A percentile compares a stretch with the other conserved stretches of the same genome.
phyloP scores from a whole-genome alignment of 2,329 filamentous ascomycete species.

The Bipolaris gigantea region DNA sequence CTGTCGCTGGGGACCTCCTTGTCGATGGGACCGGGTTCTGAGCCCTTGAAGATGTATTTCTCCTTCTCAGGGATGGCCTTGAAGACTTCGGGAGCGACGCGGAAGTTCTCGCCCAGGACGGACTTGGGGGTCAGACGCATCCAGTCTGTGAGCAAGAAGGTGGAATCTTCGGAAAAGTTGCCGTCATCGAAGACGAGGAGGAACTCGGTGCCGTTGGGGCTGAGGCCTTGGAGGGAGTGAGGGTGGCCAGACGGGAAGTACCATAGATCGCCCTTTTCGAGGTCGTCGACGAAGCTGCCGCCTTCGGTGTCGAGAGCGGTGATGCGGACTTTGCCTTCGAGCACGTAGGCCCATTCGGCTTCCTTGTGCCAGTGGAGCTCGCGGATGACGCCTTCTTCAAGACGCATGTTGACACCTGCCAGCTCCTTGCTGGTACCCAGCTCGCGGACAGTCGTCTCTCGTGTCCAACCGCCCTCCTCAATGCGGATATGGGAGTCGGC shows the following conservation, averaged over 20 bases:
- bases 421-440: conserved; percentile 68
- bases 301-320: conserved; percentile 75
- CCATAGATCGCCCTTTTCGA: conserved; percentile 77
- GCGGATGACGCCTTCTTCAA: conserved; percentile 71
- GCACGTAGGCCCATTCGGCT: conserved; percentile 76
- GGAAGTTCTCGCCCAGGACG: conserved; percentile 75
- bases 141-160: conserved; percentile 75
- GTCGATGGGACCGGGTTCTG: conserved; percentile 64
- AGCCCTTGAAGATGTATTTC: conserved; percentile 78
- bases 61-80: conserved; percentile 65
- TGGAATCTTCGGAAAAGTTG: conserved; percentile 65
- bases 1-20: conserved; percentile 63
- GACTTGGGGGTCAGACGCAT: conserved; percentile 72
- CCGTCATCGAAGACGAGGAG: conserved; percentile 65
- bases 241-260: conserved; percentile 79
- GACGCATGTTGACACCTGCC: conserved; percentile 76
- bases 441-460: conserved; percentile 70
- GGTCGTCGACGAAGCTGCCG: conserved; percentile 74
- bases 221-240: conserved; percentile 74
- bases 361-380: conserved; percentile 83
- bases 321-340: conserved; percentile 70
- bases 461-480: conserved; percentile 75
- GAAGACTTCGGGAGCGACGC: conserved; percentile 70
- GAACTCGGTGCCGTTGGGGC: conserved; percentile 66
- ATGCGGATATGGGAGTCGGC: conserved; percentile 52